Evolutionary conservation across 257 asterid species (phyloP), one percentile per base, ranked within the genome.

Genomic region (Thymus quinquecostatus): DNA sequence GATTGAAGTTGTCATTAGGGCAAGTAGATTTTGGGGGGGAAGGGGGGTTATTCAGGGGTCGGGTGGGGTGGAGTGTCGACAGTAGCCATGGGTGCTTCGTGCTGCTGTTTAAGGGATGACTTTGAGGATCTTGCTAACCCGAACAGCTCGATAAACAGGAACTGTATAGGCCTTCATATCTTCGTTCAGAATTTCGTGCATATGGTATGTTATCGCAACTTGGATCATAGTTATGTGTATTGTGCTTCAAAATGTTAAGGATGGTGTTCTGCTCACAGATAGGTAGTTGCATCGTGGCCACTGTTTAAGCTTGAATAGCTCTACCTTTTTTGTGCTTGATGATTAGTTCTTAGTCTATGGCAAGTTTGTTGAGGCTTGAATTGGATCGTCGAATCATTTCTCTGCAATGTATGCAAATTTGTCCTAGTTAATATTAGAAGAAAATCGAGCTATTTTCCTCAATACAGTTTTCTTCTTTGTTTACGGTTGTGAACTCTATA

Each of bases 31-130:
- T 63, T 60, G 67, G 44, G 77, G 66, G 40, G 54, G 58, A 62
- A 69, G 45, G 48, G 50, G 78, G n/a, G 69, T n/a, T 60, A 36
- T 77, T 0, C 55, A 49, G 74, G 62, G 70, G 61, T 50, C 58
- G 74, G 60, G 30, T 47, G 41, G 57, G 50, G 79, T 74, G 45
- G 75, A 57, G 68, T 59, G 65, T 63, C 55, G 44, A 77, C 54
- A 58, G 77, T 60, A 63, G 81, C 80, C 68, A 93, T 93, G 98
- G 97, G 98, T 72, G 84, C 91, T 72, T 77, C 80, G 45, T 93
- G 96, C 83, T 93, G 97, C 85, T 76, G n/a, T n/a, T n/a, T n/a
- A n/a, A n/a, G n/a, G n/a, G n/a, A n/a, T n/a, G n/a, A n/a, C n/a
- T n/a, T n/a, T 33, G 97, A 86, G 66, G 95, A 93, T 63, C 78